Evolutionary conservation across 257 asterid genomes (phyloP), one percentile per base, ranked within the genome.

Genomic region (Solanum okadae): DNA sequence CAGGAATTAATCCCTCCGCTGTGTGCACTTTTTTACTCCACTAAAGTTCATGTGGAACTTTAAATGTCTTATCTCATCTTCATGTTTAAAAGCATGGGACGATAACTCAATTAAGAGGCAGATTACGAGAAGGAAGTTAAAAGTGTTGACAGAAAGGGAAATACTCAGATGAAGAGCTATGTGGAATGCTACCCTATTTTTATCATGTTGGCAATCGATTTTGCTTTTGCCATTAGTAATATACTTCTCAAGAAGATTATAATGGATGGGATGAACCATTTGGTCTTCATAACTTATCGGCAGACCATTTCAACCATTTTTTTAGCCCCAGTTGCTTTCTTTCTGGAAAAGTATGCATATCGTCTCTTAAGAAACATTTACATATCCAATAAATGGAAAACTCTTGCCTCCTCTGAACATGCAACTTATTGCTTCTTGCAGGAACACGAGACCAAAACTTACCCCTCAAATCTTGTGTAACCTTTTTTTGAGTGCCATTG

Each of bases 201-300:
- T 27, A 88, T 85, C 20, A 92, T 95, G 96, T 29, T 91, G 81
- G 93, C 89, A 29, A 94, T 94, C 40, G 96, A 93, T 91, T 67
- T 89, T 9, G 94, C 94, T 83, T 95, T 95, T 52, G 96, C 98
- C 16, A 63, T 94, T 76, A 89, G 92, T 44, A 95, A 95, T 88
- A 91, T 95, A 90, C 97, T 95, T 88, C 93, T 95, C 71, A 93
- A 95, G 92, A 92, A 91, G 76, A 90, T 95, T 18, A 90, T 93
- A 56, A 86, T 81, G 78, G 94, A 93, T 35, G 98, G 98, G 67
- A 89, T 93, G 85, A 90, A 93, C 71, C 95, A 88, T 90, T 86
- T 92, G 90, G 98, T 94, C 25, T 95, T 95, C 94, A 93, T 95
- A 83, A 95, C 98, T 29, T 94, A 94, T 86, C 94, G 98, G 15